Percentiles rank a stretch among this genome's conserved stretches.
Conservation (phyloP, 148 eudicot genomes). For the Silene uniflora region DNA sequence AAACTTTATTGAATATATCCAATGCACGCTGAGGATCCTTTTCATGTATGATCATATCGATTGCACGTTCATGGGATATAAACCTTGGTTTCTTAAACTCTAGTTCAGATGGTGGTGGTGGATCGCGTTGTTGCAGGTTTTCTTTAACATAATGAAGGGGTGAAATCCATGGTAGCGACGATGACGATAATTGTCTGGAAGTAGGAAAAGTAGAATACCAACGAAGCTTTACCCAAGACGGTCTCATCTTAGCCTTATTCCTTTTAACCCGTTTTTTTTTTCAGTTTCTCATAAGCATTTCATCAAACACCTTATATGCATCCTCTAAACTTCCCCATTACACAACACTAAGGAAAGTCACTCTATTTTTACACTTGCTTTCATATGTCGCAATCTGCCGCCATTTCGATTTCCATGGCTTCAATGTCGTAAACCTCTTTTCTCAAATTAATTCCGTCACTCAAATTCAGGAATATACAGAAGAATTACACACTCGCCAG, state of each 20-base stretch:
- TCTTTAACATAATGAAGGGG: conserved; percentile 27
- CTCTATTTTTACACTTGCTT: too few relatives aligned
- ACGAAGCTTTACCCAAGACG: conserved; percentile 1
- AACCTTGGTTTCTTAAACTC: conserved; percentile 34
- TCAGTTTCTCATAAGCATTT: conserved; percentile 12
- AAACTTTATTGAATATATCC: conserved; percentile 68
- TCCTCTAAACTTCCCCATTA: too few relatives aligned
- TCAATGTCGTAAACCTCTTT: too few relatives aligned
- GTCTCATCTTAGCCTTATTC: conserved; percentile 6
- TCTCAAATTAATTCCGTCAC: too few relatives aligned
- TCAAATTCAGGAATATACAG: too few relatives aligned
- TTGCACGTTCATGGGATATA: conserved; percentile 58
- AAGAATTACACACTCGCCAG: too few relatives aligned
- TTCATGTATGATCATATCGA: conserved; percentile 60
- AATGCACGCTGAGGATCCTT: conserved; percentile 71
- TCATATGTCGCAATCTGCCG: too few relatives aligned
- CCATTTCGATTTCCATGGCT: too few relatives aligned
- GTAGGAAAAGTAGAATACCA: background rate
- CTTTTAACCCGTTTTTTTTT: background rate
- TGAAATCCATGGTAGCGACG: conserved; percentile 34
- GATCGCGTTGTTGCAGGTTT: conserved; percentile 14
- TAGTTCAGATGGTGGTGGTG: conserved; percentile 18
- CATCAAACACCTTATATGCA: conserved; percentile 28
- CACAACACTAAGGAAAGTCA: too few relatives aligned
- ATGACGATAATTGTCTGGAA: conserved; percentile 16